Evolutionary conservation across 176 grass and related monocot species (phyloP), one percentile per base, ranked within the genome.

Genomic region (Eragrostis nindensis): DNA sequence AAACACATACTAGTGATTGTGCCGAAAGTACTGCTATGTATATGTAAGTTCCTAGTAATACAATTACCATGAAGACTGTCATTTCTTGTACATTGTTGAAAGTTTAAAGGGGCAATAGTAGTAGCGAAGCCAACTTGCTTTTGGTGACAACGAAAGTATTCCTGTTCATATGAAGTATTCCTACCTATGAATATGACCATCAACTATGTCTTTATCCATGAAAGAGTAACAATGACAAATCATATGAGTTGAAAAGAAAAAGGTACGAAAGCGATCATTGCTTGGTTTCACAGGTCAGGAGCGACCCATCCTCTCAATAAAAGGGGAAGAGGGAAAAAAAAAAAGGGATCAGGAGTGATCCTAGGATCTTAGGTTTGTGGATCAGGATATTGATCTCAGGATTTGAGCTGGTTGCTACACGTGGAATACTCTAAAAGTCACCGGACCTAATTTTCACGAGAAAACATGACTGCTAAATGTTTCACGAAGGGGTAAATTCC

Each of bases 101-200:
- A 52, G 49, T 66, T 10, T 53, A 66, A n/a, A n/a, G 52, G 21
- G 25, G 40, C 39, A 1, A 78, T 56, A 19, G 4, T 42, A 67
- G 64, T 80, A 69, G 15, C 64, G 27, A 72, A 18, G 66, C 18
- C 18, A 77, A 72, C 8, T 66, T 48, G 70, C 54, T 70, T 75
- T 76, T 42, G 26, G 19, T 84, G 67, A 75, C 53, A 63, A 17
- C 36, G 10, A 80, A 74, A 84, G 36, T 70, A 64, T 63, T 67
- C 46, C 57, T 71, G 50, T 39, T 64, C 67, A 50, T 47, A 42
- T 64, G 68, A 73, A 73, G 68, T 65, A 73, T 54, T 63, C 83
- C 24, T 29, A 71, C 46, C 57, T 44, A 66, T 56, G 67, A 46
- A 86, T 67, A 79, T 57, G 69, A 74, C 62, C 52, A 74, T 66